Percentiles rank a stretch among this genome's conserved stretches.
These are phyloP conservation scores for Trametes elegans DNA, from an alignment of 768 basidiomycete species.

Conservation along the genomic window DNA sequence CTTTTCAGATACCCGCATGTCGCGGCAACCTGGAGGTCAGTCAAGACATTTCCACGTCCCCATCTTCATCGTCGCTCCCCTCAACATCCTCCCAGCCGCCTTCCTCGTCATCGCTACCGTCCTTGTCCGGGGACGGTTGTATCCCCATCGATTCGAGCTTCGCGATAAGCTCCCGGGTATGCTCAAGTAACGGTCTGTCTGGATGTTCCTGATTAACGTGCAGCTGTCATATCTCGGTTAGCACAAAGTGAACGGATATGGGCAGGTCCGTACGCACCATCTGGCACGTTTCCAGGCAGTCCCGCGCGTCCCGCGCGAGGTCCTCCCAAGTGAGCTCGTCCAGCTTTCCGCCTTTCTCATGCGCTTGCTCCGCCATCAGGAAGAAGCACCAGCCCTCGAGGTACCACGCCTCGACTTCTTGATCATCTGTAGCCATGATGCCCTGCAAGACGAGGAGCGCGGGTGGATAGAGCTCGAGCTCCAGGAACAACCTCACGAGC, in stretches of 20 bases:
- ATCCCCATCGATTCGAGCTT: slow-evolving; percentile 70
- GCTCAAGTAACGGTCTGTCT: slow-evolving; percentile 73
- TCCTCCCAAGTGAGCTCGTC: slow-evolving; percentile 69
- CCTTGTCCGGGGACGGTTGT: slow-evolving; percentile 56
- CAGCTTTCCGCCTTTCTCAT: slow-evolving; percentile 46
- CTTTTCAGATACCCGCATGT: neutral
- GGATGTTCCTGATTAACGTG: slow-evolving; percentile 70
- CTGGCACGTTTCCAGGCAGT: slow-evolving; percentile 82
- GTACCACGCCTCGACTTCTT: slow-evolving; percentile 91
- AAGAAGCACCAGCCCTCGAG: slow-evolving; percentile 94
- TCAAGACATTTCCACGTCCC: slow-evolving; percentile 43
- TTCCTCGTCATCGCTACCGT: slow-evolving; percentile 48
- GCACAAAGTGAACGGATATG: neutral
- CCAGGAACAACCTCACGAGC: slow-evolving; percentile 80
- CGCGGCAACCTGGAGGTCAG: neutral
- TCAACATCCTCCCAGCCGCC: slow-evolving; percentile 65
- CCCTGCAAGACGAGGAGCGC: slow-evolving; percentile 78
- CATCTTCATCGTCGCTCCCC: slow-evolving; percentile 48
- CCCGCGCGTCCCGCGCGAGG: slow-evolving; percentile 71
- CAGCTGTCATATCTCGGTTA: slow-evolving; percentile 41
- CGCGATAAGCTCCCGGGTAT: slow-evolving; percentile 68
- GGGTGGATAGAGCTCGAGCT: slow-evolving; percentile 65
- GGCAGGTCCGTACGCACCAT: slow-evolving; percentile 45
- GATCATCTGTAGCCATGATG: slow-evolving; percentile 76
- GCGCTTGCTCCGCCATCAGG: slow-evolving; percentile 71